Evolutionary conservation across 768 basidiomycete genomes (phyloP).

Genomic region (Kwoniella newhampshirensis): DNA sequence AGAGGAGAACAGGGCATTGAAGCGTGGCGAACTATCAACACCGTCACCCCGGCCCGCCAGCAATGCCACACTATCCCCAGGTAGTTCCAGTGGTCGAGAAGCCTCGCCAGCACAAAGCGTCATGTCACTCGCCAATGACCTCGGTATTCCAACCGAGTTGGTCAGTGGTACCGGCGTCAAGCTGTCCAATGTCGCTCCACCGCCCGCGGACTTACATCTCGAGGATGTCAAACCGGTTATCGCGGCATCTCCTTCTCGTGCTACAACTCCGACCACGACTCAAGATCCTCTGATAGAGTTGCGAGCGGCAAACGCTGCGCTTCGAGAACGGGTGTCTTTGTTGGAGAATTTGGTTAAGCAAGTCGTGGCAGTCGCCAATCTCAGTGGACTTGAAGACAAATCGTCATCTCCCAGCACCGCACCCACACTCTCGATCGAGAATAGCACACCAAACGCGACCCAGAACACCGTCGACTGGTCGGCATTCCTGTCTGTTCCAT

Average conservation of each 20-base stretch:
- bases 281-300: slow-evolving; percentile 8
- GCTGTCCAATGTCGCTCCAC: slow-evolving; percentile 39
- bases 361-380: slow-evolving; percentile 37
- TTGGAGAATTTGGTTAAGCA: slow-evolving; percentile 46
- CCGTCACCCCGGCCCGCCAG: slow-evolving; percentile 4
- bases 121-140: slow-evolving; percentile 27
- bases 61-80: neutral
- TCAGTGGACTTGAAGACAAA: slow-evolving; percentile 17
- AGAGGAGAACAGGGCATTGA: slow-evolving; percentile 68
- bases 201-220: slow-evolving; percentile 26
- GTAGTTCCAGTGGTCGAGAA: slow-evolving; percentile 5
- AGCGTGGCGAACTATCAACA: slow-evolving; percentile 13
- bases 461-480: slow-evolving; percentile 16
- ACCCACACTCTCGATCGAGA: neutral
- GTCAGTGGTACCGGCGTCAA: slow-evolving; percentile 33
- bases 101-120: slow-evolving; percentile 30
- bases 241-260: neutral
- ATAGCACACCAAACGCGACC: slow-evolving; percentile 1
- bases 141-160: slow-evolving; percentile 24
- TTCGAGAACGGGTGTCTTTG: slow-evolving; percentile 32
- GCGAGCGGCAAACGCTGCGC: slow-evolving; percentile 32
- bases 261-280: neutral
- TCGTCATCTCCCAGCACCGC: neutral
- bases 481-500: slow-evolving; percentile 11
- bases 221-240: slow-evolving; percentile 39